phyloP scores from a whole-genome alignment of 176 grass and related monocot genomes.

The Rhipidocladum racemiflorum region DNA sequence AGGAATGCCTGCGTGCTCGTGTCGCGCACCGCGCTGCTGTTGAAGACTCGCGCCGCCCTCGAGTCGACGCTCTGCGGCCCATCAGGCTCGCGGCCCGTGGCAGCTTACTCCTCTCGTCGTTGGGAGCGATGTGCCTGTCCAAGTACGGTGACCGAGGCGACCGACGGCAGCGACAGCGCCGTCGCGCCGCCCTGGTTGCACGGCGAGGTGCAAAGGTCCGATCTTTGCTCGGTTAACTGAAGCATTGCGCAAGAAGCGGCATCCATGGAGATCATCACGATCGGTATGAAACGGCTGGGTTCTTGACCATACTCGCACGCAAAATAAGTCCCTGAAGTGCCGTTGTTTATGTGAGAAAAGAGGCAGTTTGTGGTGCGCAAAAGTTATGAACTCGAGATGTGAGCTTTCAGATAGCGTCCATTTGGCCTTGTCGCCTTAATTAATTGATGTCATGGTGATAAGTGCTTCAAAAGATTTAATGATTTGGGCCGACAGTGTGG shows the following conservation, averaged over 20 bases:
- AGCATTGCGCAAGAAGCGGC: conserved; percentile 16
- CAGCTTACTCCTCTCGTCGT: conserved; percentile 13
- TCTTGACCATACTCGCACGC: not conserved
- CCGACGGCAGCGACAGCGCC: conserved; percentile 2
- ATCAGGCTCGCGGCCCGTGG: not conserved
- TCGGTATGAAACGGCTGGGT: not conserved
- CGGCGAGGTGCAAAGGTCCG: conserved; percentile 34
- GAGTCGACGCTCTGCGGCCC: not conserved
- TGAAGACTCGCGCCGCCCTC: conserved; percentile 16
- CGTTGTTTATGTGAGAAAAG: not conserved
- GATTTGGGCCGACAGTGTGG: not conserved
- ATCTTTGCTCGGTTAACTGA: conserved; percentile 33
- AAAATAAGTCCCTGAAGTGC: not conserved
- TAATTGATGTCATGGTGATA: not conserved
- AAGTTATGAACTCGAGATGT: not conserved
- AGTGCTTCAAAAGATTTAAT: not conserved
- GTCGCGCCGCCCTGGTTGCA: not conserved
- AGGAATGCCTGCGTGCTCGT: conserved; percentile 40
- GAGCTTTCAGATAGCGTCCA: not conserved
- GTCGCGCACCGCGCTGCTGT: conserved; percentile 33
- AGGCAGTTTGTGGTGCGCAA: not conserved
- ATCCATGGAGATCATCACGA: not conserved
- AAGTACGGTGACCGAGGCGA: conserved; percentile 37
- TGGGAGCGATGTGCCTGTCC: conserved; percentile 37
- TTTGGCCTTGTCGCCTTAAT: not conserved